Conservation (phyloP, 768 basidiomycete genomes). For the Fibroporia radiculosa region DNA sequence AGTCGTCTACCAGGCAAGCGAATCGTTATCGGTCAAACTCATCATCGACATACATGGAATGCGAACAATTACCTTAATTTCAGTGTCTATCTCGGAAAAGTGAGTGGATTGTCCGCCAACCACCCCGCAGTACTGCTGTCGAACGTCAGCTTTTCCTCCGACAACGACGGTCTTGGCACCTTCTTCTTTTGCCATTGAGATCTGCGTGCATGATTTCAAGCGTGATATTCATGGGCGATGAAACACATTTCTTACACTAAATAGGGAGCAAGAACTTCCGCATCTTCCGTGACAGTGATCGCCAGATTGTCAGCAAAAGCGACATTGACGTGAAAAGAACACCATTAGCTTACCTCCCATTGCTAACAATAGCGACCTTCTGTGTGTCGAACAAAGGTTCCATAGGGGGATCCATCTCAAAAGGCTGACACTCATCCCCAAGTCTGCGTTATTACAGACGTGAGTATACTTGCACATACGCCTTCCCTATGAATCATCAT, state of each 20-base stretch:
- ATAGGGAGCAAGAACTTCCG: constrained; percentile 21
- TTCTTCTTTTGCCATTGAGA: constrained; percentile 53
- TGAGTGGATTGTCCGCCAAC: constrained; percentile 58
- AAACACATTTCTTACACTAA: constrained; percentile 19
- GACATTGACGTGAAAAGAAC: constrained; percentile 22
- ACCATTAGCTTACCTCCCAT: constrained; percentile 38
- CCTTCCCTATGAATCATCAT: background rate
- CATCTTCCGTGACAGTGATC: constrained; percentile 10
- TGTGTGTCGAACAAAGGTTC: constrained; percentile 40
- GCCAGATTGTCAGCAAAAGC: constrained; percentile 34
- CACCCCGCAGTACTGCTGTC: constrained; percentile 52
- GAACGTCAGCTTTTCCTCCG: constrained; percentile 40
- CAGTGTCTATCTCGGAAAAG: constrained; percentile 51
- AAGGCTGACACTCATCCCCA: constrained; percentile 29
- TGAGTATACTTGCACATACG: background rate
- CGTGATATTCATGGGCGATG: no score
- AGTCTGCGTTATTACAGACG: constrained; percentile 14
- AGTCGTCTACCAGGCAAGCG: constrained; percentile 42
- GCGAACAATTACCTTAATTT: constrained; percentile 42
- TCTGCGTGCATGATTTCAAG: constrained; percentile 23
- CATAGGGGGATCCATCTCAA: constrained; percentile 29
- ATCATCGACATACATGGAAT: background rate
- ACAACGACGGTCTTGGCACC: constrained; percentile 49
- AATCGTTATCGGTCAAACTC: background rate
- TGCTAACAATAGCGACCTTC: constrained; percentile 47